Conservation (phyloP, 345 rosid species). For the Cardamine chenopodiifolia region DNA sequence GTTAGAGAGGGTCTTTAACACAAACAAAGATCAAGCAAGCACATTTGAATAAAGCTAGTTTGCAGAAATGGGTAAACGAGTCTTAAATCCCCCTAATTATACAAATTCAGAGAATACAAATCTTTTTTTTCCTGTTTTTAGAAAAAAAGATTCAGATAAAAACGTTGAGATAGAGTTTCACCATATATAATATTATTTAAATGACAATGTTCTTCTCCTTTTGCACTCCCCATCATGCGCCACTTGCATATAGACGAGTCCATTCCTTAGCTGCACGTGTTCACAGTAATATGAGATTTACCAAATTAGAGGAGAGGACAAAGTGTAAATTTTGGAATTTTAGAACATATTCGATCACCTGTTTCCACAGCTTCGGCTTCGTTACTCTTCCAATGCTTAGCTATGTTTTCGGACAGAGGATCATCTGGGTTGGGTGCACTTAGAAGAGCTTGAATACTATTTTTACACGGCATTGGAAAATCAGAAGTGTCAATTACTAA, state of each 20-base stretch:
- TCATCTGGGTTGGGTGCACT: constrained; percentile 99
- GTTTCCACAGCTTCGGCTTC: constrained; percentile 56
- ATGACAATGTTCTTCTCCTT: constrained; percentile 35
- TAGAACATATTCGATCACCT: constrained; percentile 24
- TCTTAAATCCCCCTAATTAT: constrained; percentile 31
- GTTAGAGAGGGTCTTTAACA: not conserved
- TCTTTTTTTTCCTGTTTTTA: constrained; percentile 17
- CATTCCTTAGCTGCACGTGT: constrained; percentile 95
- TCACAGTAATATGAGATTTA: constrained; percentile 12
- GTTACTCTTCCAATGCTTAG: constrained; percentile 97
- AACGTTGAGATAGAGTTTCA: constrained; percentile 40
- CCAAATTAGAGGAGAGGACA: not conserved
- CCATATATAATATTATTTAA: constrained; percentile 44
- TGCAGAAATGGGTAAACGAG: constrained; percentile 31
- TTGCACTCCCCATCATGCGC: constrained; percentile 56
- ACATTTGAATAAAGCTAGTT: constrained; percentile 24
- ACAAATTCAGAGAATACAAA: constrained; percentile 36
- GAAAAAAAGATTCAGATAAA: constrained; percentile 29
- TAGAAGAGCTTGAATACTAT: constrained; percentile 84
- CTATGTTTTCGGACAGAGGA: constrained; percentile 97
- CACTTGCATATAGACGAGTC: constrained; percentile 93
- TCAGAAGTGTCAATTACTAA: not conserved
- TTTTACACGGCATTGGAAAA: not conserved
- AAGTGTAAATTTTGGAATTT: not conserved
- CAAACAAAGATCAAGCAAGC: constrained; percentile 15